Conservation (phyloP, 345 rosid genomes). For the Camelina laxa region DNA sequence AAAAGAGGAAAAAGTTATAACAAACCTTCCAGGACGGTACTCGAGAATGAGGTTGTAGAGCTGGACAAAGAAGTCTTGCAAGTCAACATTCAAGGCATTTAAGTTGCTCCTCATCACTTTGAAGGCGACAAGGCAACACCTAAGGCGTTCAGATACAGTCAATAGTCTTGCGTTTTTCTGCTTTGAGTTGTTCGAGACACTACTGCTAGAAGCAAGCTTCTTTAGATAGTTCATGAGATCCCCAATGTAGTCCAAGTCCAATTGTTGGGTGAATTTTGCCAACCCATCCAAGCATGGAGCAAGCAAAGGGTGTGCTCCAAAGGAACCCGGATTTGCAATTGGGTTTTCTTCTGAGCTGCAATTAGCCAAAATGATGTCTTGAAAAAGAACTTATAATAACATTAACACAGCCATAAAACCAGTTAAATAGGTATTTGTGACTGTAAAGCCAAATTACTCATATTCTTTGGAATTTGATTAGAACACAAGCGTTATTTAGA, state of each 20-base stretch:
- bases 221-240: slow-evolving; percentile 89
- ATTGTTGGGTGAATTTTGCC: slow-evolving; percentile 80
- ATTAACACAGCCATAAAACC: slow-evolving; percentile 2
- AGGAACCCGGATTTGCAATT: slow-evolving; percentile 40
- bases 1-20: slow-evolving; percentile 8
- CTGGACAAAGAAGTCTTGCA: slow-evolving; percentile 89
- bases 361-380: background rate
- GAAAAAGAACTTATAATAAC: background rate
- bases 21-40: slow-evolving; percentile 96
- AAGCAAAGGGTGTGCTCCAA: slow-evolving; percentile 71
- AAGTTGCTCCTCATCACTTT: slow-evolving; percentile 95
- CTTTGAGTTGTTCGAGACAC: slow-evolving; percentile 42
- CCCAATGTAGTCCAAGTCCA: slow-evolving; percentile 86
- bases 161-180: slow-evolving; percentile 49
- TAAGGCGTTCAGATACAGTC: slow-evolving; percentile 77
- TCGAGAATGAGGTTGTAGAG: slow-evolving; percentile 88
- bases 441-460: slow-evolving; percentile 10
- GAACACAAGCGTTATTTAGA: background rate
- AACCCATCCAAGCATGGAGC: slow-evolving; percentile 85
- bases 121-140: slow-evolving; percentile 93
- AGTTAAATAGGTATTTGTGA: slow-evolving; percentile 15
- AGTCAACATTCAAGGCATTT: slow-evolving; percentile 91
- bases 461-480: background rate
- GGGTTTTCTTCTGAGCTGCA: slow-evolving; percentile 59
- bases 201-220: slow-evolving; percentile 73